Evolutionary conservation across 495 filamentous ascomycete species (phyloP), one percentile per base, ranked within the genome.

Genomic region (Hyaloscypha bicolor): DNA sequence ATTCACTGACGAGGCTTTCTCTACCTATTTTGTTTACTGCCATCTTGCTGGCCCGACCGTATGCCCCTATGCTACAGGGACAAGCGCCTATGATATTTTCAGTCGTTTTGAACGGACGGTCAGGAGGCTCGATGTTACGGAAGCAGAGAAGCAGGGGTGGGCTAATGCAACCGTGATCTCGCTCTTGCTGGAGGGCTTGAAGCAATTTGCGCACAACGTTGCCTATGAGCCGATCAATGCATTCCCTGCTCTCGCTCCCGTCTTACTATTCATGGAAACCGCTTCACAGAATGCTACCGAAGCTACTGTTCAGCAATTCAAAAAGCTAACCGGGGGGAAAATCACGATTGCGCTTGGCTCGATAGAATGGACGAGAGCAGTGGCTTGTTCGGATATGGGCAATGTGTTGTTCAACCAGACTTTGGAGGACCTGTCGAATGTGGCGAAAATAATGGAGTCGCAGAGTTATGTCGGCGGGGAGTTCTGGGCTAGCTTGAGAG

Each of bases 21-120:
- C 37, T 6, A 59, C 55, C 39, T 87, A 88, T 71, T 87, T 82
- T 72, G 71, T 72, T 55, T 83, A 79, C 68, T 89, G 87, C 71
- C 74, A 82, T 60, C 58, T 72, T 25, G 81, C 81, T 22, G 86
- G 86, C 0, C 81, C 80, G 0, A 59, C 72, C 6, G 66, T 68
- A 5, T 88, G 87, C 61, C 29, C 62, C 5, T 69, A 42, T 55
- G 64, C 39, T 16, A 65, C 55, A 2, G 63, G 63, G 32, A 65
- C 6, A 3, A 11, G 8, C 5, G 5, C 33, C 19, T 4, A 51
- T 4, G 55, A 59, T 21, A 65, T 65, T 6, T 30, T 4, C 33
- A 4, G 5, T 8, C 63, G 63, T 9, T 65, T 65, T 31, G 32
- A 58, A 32, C 3, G 42, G 2, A 21, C 33, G 11, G 3, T 65